These are phyloP conservation scores for Ramalina intermedia DNA, from an alignment of 495 filamentous ascomycete genomes.

Conservation along the genomic window DNA sequence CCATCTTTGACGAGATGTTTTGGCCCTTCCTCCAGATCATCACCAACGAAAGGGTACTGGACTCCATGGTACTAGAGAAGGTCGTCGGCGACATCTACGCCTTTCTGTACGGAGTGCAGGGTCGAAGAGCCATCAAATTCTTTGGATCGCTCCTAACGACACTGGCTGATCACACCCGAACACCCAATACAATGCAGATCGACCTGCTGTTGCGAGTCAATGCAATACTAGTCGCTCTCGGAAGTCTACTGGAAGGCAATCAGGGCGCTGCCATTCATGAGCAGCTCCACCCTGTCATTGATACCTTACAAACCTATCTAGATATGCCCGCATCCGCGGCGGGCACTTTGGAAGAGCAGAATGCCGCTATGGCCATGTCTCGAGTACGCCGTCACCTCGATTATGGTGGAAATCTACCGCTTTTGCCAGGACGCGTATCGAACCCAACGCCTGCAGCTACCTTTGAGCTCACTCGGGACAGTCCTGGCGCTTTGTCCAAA, in stretches of 20 bases:
- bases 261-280: constrained; percentile 3
- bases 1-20: not conserved
- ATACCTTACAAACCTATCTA: constrained; percentile 1
- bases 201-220: not conserved
- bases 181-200: not conserved
- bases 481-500: constrained; percentile 3
- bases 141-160: constrained; percentile 17
- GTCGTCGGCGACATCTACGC: constrained; percentile 42
- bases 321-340: not conserved
- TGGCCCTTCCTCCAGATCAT: constrained; percentile 37
- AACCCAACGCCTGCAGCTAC: not conserved
- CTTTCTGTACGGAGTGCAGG: constrained; percentile 35
- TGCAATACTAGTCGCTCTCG: not conserved
- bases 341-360: not conserved
- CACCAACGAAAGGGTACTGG: constrained; percentile 32
- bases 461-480: constrained; percentile 1
- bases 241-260: constrained; percentile 1
- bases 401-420: constrained; percentile 1
- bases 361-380: constrained; percentile 2
- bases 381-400: not conserved
- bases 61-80: constrained; percentile 37
- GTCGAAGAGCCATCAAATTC: constrained; percentile 29
- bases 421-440: not conserved
- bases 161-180: not conserved
- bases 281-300: not conserved